Conservation (phyloP, 1,139 yeast species). For the Scheffersomyces lignicola region DNA sequence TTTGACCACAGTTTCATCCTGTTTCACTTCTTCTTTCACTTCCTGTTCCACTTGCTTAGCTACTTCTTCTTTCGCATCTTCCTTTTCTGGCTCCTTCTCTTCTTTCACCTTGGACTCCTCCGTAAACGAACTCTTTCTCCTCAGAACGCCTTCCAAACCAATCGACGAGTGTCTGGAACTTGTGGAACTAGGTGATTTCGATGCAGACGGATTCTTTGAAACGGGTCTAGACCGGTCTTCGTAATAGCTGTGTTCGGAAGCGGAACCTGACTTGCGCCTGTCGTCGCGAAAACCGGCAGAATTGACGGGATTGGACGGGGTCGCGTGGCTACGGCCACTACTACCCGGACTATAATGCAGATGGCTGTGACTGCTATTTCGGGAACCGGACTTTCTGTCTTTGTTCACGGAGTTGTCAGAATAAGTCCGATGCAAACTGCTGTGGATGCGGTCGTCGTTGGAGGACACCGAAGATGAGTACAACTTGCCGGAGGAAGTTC, state of each 20-base stretch:
- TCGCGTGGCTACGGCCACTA: no score
- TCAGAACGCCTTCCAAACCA: slow-evolving; percentile 2
- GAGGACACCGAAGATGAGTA: slow-evolving; percentile 4
- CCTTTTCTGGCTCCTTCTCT: slow-evolving; percentile 4
- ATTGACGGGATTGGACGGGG: background rate
- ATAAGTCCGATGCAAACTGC: background rate
- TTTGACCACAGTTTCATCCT: slow-evolving; percentile 9
- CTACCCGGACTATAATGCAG: no score
- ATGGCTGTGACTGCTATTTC: no score
- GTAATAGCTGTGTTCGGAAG: background rate
- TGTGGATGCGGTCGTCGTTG: background rate
- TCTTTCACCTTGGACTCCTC: background rate
- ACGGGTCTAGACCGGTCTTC: background rate
- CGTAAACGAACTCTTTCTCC: background rate
- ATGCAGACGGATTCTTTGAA: background rate
- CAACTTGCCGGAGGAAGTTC: background rate
- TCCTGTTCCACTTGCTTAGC: slow-evolving; percentile 2
- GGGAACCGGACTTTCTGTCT: no score
- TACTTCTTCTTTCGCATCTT: slow-evolving; percentile 5
- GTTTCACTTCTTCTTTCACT: slow-evolving; percentile 3
- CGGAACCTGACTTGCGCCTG: slow-evolving; percentile 3
- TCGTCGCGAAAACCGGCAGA: slow-evolving; percentile 6
- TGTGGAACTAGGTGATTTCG: background rate
- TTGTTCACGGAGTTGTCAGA: background rate
- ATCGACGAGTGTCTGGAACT: slow-evolving; percentile 1